A percentile compares a stretch with the other conserved stretches of the same genome.
These are phyloP conservation scores for Pisolithus albus DNA, from an alignment of 768 basidiomycete genomes.

Conservation along the genomic window DNA sequence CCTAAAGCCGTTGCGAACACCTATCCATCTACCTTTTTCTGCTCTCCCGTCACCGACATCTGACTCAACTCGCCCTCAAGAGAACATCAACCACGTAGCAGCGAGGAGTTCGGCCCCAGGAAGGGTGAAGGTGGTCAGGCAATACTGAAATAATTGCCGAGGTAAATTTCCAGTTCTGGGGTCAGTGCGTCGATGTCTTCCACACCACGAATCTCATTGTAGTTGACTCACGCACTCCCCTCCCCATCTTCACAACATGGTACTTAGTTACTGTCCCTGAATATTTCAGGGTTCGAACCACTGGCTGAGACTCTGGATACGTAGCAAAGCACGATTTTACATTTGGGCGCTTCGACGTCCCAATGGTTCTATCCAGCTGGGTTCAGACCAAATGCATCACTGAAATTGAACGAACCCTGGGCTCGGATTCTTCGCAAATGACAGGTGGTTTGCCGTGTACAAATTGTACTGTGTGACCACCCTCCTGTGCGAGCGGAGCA, in stretches of 20 bases:
- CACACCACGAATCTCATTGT: background rate
- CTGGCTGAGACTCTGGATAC: too few relatives aligned
- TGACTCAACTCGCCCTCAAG: constrained; percentile 42
- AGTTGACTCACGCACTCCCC: background rate
- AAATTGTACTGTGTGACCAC: background rate
- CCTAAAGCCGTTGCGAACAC: constrained; percentile 33
- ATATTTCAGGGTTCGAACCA: too few relatives aligned
- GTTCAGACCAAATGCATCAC: too few relatives aligned
- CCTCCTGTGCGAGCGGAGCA: background rate
- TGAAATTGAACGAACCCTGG: background rate
- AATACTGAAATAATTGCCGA: constrained; percentile 27
- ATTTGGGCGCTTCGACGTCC: too few relatives aligned
- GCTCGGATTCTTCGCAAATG: background rate
- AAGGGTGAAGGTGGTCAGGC: constrained; percentile 47
- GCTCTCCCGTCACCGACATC: constrained; percentile 48
- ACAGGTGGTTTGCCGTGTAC: background rate
- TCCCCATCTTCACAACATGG: background rate
- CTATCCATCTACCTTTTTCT: constrained; percentile 36
- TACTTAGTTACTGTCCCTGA: background rate
- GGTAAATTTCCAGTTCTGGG: background rate
- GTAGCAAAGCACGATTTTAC: too few relatives aligned
- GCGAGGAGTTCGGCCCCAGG: constrained; percentile 23
- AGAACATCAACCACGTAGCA: constrained; percentile 23
- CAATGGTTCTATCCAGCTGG: too few relatives aligned
- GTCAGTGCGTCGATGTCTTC: constrained; percentile 1